A percentile compares a stretch with the other conserved stretches of the same genome.
Evolutionary conservation across 208 protist genomes (phyloP).

Genomic region (Crithidia bombi): DNA sequence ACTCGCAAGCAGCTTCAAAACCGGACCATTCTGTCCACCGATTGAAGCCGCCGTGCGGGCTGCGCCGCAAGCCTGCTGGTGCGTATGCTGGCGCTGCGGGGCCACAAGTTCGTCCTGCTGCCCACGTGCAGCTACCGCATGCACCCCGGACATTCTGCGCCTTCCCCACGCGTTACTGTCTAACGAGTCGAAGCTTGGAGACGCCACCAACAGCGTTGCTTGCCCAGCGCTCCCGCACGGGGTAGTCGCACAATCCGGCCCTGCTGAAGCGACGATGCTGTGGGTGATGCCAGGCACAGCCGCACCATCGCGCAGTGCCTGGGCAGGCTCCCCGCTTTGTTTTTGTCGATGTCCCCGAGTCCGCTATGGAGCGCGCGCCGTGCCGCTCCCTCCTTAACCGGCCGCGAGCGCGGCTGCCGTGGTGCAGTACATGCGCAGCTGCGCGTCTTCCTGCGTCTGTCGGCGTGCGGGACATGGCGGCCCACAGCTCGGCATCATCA

Average conservation of each 20-base stretch:
- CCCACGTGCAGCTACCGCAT: conserved; percentile 92
- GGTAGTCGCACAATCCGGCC: conserved; percentile 1
- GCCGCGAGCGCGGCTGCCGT: conserved; percentile 58
- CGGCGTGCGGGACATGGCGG: conserved; percentile 57
- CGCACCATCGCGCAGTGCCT: conserved; percentile 12
- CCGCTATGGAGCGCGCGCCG: conserved; percentile 56
- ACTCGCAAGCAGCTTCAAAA: conserved; percentile 92
- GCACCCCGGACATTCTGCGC: conserved; percentile 85
- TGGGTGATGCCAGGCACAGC: neutral
- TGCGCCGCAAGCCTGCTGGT: conserved; percentile 74
- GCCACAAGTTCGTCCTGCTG: conserved; percentile 64
- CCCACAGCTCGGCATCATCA: conserved; percentile 72
- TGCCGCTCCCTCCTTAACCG: conserved; percentile 51
- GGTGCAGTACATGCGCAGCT: conserved; percentile 73
- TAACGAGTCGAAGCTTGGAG: conserved; percentile 65
- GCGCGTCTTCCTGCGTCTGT: conserved; percentile 50
- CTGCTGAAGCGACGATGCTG: conserved; percentile 6
- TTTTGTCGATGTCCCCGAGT: conserved; percentile 63
- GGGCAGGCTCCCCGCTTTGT: conserved; percentile 76
- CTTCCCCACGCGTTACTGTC: conserved; percentile 87
- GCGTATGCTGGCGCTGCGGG: conserved; percentile 69
- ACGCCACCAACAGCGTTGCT: conserved; percentile 49
- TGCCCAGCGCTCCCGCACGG: conserved; percentile 11
- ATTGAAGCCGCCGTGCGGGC: conserved; percentile 56
- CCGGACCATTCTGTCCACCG: conserved; percentile 75